Base-by-base conservation (phyloP, 2,329 filamentous ascomycete genomes). In the Penicillium sp. region DNA sequence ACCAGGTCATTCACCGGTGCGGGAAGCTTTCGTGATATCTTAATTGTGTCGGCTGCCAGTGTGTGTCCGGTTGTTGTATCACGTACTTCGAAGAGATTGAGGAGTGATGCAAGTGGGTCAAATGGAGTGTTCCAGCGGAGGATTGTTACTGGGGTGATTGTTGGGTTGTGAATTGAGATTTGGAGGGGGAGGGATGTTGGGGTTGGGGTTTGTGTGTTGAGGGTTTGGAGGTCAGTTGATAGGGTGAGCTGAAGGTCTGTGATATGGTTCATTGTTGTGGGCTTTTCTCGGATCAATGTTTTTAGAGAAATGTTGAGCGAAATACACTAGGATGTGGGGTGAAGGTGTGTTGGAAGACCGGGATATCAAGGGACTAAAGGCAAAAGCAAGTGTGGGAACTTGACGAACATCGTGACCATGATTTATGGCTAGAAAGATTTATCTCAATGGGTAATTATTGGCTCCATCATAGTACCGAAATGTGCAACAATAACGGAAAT, bases 91-190 rank as follows among this genome's bases (percentile, higher is more conserved):
- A 74, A 74, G 16, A 74, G 52, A 7, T 71, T 68, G 7, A 39
- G 35, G n/a, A 74, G 62, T 21, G 62, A 62, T 6, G 73, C 73
- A 7, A 59, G 61, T 7, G 65, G 57, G 50, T 77, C 76, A 3
- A 78, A 63, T 1, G 74, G 74, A 5, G 66, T 74, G 3, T 66
- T 69, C 75, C 75, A 78, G 57, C 62, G 68, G 3, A 78, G 62
- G 5, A 78, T 44, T 1, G 70, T 76, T 14, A 76, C 54, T 14
- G 68, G 54, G 2, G 16, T 19, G n/a, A 8, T 39, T 19, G 35
- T 39, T 9, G n/a, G 16, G 3, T 39, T 39, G 6, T 39, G 35
- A 19, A 39, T 39, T 19, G 35, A 39, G 3, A 19, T 39, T 39
- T 39, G n/a, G 7, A 39, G 35, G 7, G 35, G n/a, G 16, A 39